These are phyloP conservation scores for Trypanosoma lewisi DNA, from an alignment of 208 protist species.

Conservation along the genomic window DNA sequence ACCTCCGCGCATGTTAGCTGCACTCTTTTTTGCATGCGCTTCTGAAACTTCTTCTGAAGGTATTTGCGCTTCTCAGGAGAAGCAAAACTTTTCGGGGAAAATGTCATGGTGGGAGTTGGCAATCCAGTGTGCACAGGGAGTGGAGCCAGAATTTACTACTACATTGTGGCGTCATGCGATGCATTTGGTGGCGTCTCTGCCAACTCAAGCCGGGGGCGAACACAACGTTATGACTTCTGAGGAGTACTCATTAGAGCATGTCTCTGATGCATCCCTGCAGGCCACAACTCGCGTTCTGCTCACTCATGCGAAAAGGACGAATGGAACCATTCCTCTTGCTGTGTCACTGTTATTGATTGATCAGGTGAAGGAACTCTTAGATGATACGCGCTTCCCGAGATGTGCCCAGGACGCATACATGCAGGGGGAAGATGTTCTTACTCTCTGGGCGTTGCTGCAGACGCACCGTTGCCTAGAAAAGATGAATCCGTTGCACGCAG, in stretches of 20 bases:
- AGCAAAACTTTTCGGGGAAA: background rate
- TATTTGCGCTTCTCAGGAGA: background rate
- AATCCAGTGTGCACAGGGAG: constrained; percentile 16
- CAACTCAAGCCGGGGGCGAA: background rate
- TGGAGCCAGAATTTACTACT: constrained; percentile 19
- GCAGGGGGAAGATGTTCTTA: constrained; percentile 18
- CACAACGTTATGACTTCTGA: background rate
- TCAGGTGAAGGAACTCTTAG: constrained; percentile 32
- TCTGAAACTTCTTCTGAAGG: constrained; percentile 4
- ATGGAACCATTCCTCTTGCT: constrained; percentile 27
- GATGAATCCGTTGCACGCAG: constrained; percentile 30
- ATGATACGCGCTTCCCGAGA: background rate
- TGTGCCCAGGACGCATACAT: background rate
- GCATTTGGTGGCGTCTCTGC: constrained; percentile 9
- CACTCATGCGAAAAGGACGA: constrained; percentile 7
- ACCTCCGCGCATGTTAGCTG: constrained; percentile 15
- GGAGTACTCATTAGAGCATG: constrained; percentile 15
- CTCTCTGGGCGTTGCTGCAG: constrained; percentile 26
- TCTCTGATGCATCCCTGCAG: constrained; percentile 19
- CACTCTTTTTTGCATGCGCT: constrained; percentile 23
- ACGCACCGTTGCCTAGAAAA: constrained; percentile 16
- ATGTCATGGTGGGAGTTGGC: constrained; percentile 21
- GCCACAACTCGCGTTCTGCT: constrained; percentile 22
- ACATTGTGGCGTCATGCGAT: constrained; percentile 18
- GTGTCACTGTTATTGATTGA: constrained; percentile 58